Base-by-base conservation (phyloP, 306 rosid species). In the Morella rubra region DNA sequence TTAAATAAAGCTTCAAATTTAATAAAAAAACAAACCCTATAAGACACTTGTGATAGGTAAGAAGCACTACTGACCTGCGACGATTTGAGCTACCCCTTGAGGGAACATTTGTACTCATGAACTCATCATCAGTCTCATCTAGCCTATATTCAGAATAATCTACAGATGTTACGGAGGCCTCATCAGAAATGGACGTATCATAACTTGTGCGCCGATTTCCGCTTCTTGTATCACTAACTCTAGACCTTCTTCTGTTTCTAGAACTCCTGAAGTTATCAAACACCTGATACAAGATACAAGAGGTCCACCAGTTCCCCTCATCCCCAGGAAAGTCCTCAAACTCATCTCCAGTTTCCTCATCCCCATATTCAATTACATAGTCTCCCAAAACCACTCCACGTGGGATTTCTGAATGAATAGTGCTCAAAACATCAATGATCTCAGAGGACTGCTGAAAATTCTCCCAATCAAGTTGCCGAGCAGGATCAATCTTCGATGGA, bases 251-350 rank as follows among this genome's bases (percentile, higher is more conserved):
- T 82, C 97, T 82, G 73, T 90, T 94, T 78, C 98, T 89, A 3
- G 96, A 92, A 84, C 85, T 92, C 79, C 98, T 89, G 45, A 94
- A 84, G 83, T 94, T 89, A 75, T 94, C 95, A 27, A 94, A 92
- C 44, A 90, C 94, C 73, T 93, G 98, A 85, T 94, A 94, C 79
- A 92, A 81, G 55, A 94, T 92, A 77, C 98, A 94, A 20, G 97
- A 91, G 79, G 96, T 94, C 98, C 98, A 94, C 98, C 98, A 92
- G 83, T 89, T 92, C 77, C 96, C 96, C 10, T 89, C 91, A 47
- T 84, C 93, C 45, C 92, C 95, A 13, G 82, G 97, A 80, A 91
- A 94, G 84, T 92, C 96, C 66, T 92, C 98, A 50, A 89, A 90
- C 84, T 92, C 98, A 68, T 91, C 95, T 50, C 91, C 86, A 71